phyloP scores from a whole-genome alignment of 257 asterid species.

The Craterostigma plantagineum region DNA sequence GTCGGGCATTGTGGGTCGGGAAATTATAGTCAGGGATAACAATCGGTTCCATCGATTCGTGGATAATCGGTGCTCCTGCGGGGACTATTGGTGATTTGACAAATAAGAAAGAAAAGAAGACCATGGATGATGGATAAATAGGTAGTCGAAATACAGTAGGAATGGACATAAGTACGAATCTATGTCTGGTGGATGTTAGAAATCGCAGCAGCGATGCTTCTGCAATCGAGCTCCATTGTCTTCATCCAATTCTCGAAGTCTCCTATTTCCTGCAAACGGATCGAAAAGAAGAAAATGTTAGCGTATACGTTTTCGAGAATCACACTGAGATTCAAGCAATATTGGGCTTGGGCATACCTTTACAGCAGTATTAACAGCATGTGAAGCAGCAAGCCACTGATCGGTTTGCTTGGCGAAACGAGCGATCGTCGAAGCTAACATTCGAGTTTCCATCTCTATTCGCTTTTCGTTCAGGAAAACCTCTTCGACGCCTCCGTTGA shows the following conservation, averaged over 20 bases:
- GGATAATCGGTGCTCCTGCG: conserved; percentile 53
- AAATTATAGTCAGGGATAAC: conserved; percentile 66
- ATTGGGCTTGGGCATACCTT: conserved; percentile 26
- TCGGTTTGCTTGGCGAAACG: conserved; percentile 69
- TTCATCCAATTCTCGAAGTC: conserved; percentile 99
- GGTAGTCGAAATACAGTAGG: no score
- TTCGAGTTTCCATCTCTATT: conserved; percentile 66
- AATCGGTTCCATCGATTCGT: conserved; percentile 54
- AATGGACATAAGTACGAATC: no score
- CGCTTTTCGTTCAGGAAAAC: conserved; percentile 61
- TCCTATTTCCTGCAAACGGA: conserved; percentile 71
- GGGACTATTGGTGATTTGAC: conserved; percentile 59
- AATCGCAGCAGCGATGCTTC: conserved; percentile 74
- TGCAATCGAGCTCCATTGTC: conserved; percentile 94
- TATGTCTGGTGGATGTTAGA: conserved; percentile 42
- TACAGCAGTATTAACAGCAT: conserved; percentile 59
- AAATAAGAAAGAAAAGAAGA: no score
- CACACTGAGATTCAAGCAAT: conserved; percentile 1
- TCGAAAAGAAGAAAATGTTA: neutral
- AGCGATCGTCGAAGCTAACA: conserved; percentile 30
- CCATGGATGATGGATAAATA: no score
- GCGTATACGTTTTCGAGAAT: neutral
- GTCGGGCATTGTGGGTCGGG: conserved; percentile 47
- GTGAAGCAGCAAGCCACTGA: conserved; percentile 85
- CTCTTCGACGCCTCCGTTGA: conserved; percentile 65